phyloP scores from a whole-genome alignment of 2,329 filamentous ascomycete genomes.

The Daldinia sp. region DNA sequence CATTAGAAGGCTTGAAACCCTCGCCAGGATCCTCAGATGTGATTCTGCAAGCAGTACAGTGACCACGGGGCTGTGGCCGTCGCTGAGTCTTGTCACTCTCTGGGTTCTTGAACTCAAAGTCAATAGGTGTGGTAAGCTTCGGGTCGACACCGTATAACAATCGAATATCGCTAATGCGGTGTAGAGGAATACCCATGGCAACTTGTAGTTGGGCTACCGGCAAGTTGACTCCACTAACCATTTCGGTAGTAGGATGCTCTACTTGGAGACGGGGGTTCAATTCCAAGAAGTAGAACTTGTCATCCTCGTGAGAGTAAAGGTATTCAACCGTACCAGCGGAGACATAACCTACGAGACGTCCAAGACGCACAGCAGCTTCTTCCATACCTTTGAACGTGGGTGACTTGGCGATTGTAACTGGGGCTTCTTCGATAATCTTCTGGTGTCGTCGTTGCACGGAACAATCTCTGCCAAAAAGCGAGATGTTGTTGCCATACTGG shows the following conservation, averaged over 20 bases:
- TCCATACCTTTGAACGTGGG: constrained; percentile 96
- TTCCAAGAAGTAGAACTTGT: constrained; percentile 99
- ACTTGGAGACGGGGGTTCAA: constrained; percentile 99
- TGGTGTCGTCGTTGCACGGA: constrained; percentile 98
- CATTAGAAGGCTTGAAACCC: constrained; percentile 98
- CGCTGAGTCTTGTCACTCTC: constrained; percentile 85
- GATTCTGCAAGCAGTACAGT: constrained; percentile 98
- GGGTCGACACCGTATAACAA: constrained; percentile 96
- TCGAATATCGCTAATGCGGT: constrained; percentile 95
- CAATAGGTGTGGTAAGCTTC: constrained; percentile 84
- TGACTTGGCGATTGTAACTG: constrained; percentile 92
- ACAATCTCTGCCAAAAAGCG: constrained; percentile 97
- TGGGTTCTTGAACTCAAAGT: constrained; percentile 94
- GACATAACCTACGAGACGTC: constrained; percentile 94
- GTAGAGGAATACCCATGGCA: constrained; percentile 96
- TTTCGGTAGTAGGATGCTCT: constrained; percentile 98
- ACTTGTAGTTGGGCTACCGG: constrained; percentile 97
- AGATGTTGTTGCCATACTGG: constrained; percentile 99
- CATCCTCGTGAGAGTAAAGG: constrained; percentile 95
- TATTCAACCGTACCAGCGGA: constrained; percentile 99
- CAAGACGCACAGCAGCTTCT: constrained; percentile 91
- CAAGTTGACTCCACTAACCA: constrained; percentile 97
- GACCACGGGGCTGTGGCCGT: constrained; percentile 90
- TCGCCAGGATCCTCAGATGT: constrained; percentile 98
- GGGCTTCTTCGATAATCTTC: constrained; percentile 99